A percentile compares a stretch with the other conserved stretches of the same genome.
These are phyloP conservation scores for Penicillium canescens DNA, from an alignment of 495 filamentous ascomycete genomes.

Conservation along the genomic window DNA sequence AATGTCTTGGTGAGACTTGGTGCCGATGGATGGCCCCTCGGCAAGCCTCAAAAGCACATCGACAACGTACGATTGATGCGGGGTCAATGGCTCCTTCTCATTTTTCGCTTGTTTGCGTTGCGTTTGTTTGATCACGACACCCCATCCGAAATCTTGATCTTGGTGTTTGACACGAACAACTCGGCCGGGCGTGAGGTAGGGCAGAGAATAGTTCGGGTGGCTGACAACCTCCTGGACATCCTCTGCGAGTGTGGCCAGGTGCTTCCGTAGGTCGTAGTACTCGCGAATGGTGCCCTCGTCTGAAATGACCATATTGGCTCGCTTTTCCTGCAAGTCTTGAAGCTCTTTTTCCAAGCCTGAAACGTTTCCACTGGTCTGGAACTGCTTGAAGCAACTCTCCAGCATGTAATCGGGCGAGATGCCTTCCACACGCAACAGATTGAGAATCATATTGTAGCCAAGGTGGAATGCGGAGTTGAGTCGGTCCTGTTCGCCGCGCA, in stretches of 20 bases:
- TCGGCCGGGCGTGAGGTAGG: slow-evolving; percentile 79
- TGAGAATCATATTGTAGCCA: slow-evolving; percentile 99
- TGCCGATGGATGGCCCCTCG: slow-evolving; percentile 55
- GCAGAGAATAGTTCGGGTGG: slow-evolving; percentile 79
- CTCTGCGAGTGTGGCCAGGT: slow-evolving; percentile 75
- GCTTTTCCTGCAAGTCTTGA: slow-evolving; percentile 68
- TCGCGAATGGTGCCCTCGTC: slow-evolving; percentile 89
- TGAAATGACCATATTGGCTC: slow-evolving; percentile 68
- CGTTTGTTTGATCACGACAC: slow-evolving; percentile 72
- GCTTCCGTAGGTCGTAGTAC: slow-evolving; percentile 83
- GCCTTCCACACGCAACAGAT: slow-evolving; percentile 91
- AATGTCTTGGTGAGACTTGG: slow-evolving; percentile 58
- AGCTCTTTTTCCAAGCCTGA: slow-evolving; percentile 79
- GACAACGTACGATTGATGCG: slow-evolving; percentile 74
- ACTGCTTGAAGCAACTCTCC: slow-evolving; percentile 95
- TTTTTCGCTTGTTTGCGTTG: slow-evolving; percentile 60
- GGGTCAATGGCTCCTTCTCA: slow-evolving; percentile 61
- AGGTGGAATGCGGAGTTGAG: slow-evolving; percentile 97
- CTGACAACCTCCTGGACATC: slow-evolving; percentile 88
- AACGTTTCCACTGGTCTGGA: slow-evolving; percentile 89
- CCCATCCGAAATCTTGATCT: slow-evolving; percentile 89
- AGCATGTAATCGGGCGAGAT: slow-evolving; percentile 98
- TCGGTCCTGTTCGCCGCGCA: slow-evolving; percentile 92
- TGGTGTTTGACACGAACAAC: slow-evolving; percentile 79
- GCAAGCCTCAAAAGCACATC: slow-evolving; percentile 81